A percentile compares a stretch with the other conserved stretches of the same genome.
Evolutionary conservation across 768 basidiomycete genomes (phyloP).

Genomic region (Baorangia bicolor): DNA sequence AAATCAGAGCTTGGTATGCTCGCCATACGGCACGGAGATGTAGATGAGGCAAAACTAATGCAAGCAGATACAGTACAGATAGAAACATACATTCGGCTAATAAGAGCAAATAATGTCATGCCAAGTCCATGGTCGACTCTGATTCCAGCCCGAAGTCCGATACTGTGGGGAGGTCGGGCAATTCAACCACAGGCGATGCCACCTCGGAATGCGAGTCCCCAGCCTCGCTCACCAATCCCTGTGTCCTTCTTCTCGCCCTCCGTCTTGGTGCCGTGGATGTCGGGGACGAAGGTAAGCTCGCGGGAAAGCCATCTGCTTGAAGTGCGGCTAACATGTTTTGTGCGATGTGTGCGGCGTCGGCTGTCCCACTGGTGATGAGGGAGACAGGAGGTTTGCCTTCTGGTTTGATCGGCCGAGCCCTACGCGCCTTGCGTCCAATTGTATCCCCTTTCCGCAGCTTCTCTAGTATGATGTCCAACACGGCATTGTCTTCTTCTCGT

Average conservation of each 20-base stretch:
- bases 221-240: constrained; percentile 39
- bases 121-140: constrained; percentile 24
- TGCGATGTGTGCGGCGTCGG: constrained; percentile 53
- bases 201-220: constrained; percentile 30
- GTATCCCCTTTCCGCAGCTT: constrained; percentile 71
- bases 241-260: constrained; percentile 27
- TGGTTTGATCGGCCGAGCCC: constrained; percentile 40
- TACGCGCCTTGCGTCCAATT: constrained; percentile 54
- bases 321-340: constrained; percentile 74
- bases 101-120: constrained; percentile 27
- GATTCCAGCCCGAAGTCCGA: constrained; percentile 30
- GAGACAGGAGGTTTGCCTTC: constrained; percentile 31
- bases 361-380: constrained; percentile 27
- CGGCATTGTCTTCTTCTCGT: constrained; percentile 55
- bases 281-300: constrained; percentile 49
- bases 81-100: constrained; percentile 24
- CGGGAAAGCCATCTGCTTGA: constrained; percentile 64
- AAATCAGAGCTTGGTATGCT: constrained; percentile 22
- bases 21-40: constrained; percentile 2
- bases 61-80: constrained; percentile 36
- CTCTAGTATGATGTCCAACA: constrained; percentile 70
- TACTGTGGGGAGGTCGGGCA: constrained; percentile 28
- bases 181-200: constrained; percentile 23
- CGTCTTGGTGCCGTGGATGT: constrained; percentile 35
- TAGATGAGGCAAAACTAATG: constrained; percentile 25